Base-by-base conservation (phyloP, 208 protist genomes). In the Angomonas ambiguus region DNA sequence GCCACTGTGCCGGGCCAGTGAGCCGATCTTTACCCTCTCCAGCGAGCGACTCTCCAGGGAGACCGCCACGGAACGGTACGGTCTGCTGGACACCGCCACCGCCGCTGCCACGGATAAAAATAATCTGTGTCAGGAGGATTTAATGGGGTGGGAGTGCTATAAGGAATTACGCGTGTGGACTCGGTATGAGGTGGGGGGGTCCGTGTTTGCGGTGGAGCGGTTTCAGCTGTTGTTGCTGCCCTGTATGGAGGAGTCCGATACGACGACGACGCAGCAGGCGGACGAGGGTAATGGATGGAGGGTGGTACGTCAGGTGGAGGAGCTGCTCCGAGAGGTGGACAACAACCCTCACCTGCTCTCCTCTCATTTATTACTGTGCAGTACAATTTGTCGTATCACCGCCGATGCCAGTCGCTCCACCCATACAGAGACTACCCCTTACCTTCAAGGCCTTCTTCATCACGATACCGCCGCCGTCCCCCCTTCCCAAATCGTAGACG, bases 201-300 rank as follows among this genome's bases (percentile, higher is more conserved):
- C 53, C 25, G 25, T 2, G 27, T 31, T 33, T 30, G 53, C 25
- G 53, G 22, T 59, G 2, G 53, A 59, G 53, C 25, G 27, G 24
- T 59, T 33, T 30, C 24, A 56, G 49, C 5, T 20, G 49, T 24
- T 56, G n/a, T 24, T 56, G n/a, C n/a, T 56, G n/a, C n/a, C 53
- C 24, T 4, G 4, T 30, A 4, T 59, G 22, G 27, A 22, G 4
- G 6, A 22, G 25, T 22, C 53, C 24, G 53, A 22, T 30, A 30
- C 53, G 22, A 13, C 4, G 27, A 13, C 5, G 4, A 4, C 53
- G 53, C 24, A 22, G 22, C 53, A 33, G 24, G n/a, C n/a, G n/a
- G 27, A 45, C 11, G 38, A 45, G 38, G 8, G 38, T 8, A 16
- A 45, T 8, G 38, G 8, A 16, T n/a, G 8, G n/a, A 11, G 6